Percentiles rank a stretch among this genome's conserved stretches.
These are phyloP conservation scores for Sergeia podlipaevii DNA, from an alignment of 208 protist genomes.

Conservation along the genomic window DNA sequence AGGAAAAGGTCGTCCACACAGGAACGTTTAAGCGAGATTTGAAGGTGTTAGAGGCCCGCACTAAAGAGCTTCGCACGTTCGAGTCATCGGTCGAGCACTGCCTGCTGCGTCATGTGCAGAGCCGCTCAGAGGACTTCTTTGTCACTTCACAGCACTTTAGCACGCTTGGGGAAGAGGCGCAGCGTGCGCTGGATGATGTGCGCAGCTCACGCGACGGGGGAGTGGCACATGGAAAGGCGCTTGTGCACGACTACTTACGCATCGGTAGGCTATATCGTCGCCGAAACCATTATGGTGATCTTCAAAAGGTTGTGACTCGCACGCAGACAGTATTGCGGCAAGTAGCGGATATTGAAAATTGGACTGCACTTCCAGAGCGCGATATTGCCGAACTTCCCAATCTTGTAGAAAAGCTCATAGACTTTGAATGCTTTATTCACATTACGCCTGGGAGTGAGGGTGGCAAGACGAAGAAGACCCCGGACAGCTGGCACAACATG, in stretches of 20 bases:
- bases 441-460: background rate
- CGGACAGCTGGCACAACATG: slow-evolving; percentile 1
- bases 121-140: slow-evolving; percentile 85
- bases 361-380: slow-evolving; percentile 77
- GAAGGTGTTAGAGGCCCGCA: slow-evolving; percentile 59
- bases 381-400: slow-evolving; percentile 65
- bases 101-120: slow-evolving; percentile 80
- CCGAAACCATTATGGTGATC: slow-evolving; percentile 44
- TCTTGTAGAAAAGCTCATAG: slow-evolving; percentile 27
- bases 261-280: slow-evolving; percentile 66
- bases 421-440: slow-evolving; percentile 36
- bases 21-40: slow-evolving; percentile 64
- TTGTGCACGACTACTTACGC: slow-evolving; percentile 56
- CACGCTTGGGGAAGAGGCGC: slow-evolving; percentile 47
- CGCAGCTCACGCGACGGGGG: slow-evolving; percentile 31
- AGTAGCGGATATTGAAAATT: slow-evolving; percentile 70
- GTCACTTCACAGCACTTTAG: slow-evolving; percentile 55
- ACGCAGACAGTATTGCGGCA: slow-evolving; percentile 29
- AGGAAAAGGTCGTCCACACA: slow-evolving; percentile 9
- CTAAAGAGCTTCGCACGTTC: slow-evolving; percentile 66
- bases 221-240: slow-evolving; percentile 27
- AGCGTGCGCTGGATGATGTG: slow-evolving; percentile 36
- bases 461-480: background rate
- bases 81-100: slow-evolving; percentile 69
- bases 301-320: slow-evolving; percentile 24